A percentile compares a stretch with the other conserved stretches of the same genome.
These are phyloP conservation scores for Hanseniaspora hatyaiensis DNA, from an alignment of 805 yeast genomes.

Conservation along the genomic window DNA sequence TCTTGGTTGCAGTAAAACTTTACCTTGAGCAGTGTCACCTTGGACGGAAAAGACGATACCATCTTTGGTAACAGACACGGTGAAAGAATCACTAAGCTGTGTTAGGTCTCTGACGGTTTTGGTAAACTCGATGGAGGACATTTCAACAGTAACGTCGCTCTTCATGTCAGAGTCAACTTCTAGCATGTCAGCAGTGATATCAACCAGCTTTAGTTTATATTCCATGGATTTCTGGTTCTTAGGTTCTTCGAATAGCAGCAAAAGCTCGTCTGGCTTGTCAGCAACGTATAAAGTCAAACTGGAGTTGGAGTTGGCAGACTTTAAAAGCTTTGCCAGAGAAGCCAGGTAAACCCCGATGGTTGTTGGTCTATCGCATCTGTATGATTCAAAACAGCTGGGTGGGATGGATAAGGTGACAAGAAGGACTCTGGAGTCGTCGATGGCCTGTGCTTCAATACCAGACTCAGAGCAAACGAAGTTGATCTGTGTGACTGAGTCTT, in stretches of 20 bases:
- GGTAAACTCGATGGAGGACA: conserved; percentile 83
- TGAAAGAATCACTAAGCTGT: conserved; percentile 76
- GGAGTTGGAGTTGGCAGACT: conserved; percentile 84
- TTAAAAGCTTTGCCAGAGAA: conserved; percentile 76
- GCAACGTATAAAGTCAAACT: conserved; percentile 81
- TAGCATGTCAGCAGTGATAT: conserved; percentile 87
- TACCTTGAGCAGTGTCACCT: conserved; percentile 86
- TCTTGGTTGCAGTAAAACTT: conserved; percentile 72
- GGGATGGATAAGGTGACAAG: conserved; percentile 81
- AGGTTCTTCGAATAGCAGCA: conserved; percentile 80
- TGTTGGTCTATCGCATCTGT: conserved; percentile 88
- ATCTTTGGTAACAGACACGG: conserved; percentile 79
- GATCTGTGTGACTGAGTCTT: conserved; percentile 88
- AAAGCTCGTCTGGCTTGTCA: conserved; percentile 68
- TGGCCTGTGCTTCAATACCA: conserved; percentile 93
- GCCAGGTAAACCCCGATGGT: conserved; percentile 85
- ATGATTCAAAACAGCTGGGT: conserved; percentile 75
- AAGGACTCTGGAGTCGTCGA: conserved; percentile 91
- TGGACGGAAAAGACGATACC: conserved; percentile 79
- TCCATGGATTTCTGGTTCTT: conserved; percentile 85
- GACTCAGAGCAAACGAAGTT: conserved; percentile 93
- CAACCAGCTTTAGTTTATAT: conserved; percentile 84
- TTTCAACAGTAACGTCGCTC: conserved; percentile 69
- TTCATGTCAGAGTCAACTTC: conserved; percentile 81
- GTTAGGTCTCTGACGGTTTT: conserved; percentile 80